Conservation (phyloP, 306 rosid species). For the Abrus pulchellus region DNA sequence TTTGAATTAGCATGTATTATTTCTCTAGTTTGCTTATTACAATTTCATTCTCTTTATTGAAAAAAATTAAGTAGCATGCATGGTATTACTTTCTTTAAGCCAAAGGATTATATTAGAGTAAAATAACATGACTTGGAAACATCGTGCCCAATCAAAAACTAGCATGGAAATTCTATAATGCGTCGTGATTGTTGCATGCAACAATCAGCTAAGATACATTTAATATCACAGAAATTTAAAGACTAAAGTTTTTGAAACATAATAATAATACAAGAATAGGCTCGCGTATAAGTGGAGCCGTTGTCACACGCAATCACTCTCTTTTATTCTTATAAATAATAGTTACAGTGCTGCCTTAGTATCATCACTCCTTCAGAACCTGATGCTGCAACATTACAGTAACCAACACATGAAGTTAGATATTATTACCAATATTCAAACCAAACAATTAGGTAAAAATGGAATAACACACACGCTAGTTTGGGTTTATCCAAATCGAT, state of each 20-base stretch:
- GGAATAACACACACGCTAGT: no score
- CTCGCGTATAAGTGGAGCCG: not conserved
- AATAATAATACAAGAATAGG: not conserved
- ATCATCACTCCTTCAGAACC: not conserved
- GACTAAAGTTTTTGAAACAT: not conserved
- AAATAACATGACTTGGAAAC: not conserved
- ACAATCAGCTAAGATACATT: conserved; percentile 16
- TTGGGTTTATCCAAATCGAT: no score
- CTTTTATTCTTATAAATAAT: not conserved
- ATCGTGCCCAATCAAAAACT: not conserved
- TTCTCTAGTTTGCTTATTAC: no score
- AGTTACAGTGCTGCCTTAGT: not conserved
- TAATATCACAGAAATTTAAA: not conserved
- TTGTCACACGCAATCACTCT: not conserved
- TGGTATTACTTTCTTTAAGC: no score
- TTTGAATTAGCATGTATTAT: no score
- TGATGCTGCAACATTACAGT: conserved; percentile 10
- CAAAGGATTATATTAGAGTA: no score
- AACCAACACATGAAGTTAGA: not conserved
- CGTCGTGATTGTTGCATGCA: not conserved
- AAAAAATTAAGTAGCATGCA: no score
- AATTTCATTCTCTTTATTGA: no score
- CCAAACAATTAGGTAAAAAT: no score
- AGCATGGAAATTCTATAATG: not conserved
- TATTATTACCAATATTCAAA: no score